Base-by-base conservation (phyloP, 208 protist genomes). In the Trypanosomatidae sp. region DNA sequence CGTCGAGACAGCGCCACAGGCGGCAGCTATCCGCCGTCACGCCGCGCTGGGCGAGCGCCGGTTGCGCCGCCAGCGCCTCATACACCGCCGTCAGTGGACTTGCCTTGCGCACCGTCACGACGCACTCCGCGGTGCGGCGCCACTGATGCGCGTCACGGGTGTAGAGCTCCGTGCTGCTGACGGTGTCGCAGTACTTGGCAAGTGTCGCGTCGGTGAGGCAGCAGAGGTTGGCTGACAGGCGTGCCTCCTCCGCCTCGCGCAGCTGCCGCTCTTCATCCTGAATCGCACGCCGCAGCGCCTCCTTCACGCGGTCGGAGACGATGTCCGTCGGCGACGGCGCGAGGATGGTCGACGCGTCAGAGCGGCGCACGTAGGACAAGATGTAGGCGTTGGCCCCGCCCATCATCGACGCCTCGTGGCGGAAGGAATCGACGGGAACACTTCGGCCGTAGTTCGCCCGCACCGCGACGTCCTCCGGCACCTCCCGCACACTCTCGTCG, bases 361-460 rank as follows among this genome's bases (percentile, higher is more conserved):
- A 77, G 28, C 89, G 91, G 9, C 91, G 89, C 56, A 96, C 86
- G 83, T 96, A 96, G 28, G 84, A 91, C 8, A 94, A 71, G 66
- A 96, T 90, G 81, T 96, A 96, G 12, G 91, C 91, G 74, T 85
- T 96, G 36, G 70, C 69, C 12, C 64, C 66, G 64, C 44, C 66
- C 69, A 79, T 69, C 49, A 74, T 39, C 15, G 75, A 46, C 7
- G 30, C 28, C 22, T 79, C 75, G 46, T 72, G 73, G 65, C 46
- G 70, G 68, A 50, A 81, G n/a, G n/a, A n/a, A n/a, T n/a, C n/a
- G n/a, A n/a, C n/a, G n/a, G n/a, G n/a, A n/a, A n/a, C n/a, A n/a
- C n/a, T n/a, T n/a, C n/a, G 50, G 59, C 91, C 91, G 78, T 86
- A 96, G 79, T 96, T 96, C 19, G 74, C 75, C n/a, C 69, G 70